Conservation (phyloP, 805 yeast genomes). For the Pichia ethanolica region DNA sequence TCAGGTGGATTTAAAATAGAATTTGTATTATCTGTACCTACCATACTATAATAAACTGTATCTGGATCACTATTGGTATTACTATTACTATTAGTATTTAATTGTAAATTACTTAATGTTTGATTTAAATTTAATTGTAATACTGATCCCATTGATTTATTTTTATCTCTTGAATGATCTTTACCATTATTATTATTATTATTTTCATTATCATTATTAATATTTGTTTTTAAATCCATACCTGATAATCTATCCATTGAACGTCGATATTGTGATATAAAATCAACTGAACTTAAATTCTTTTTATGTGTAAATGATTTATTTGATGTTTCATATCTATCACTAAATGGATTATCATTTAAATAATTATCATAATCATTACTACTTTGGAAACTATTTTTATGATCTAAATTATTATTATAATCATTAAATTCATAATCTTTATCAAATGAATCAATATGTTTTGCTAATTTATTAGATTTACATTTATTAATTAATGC, state of each 20-base stretch:
- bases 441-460: conserved; percentile 11
- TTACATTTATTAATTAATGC: conserved; percentile 15
- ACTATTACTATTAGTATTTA: background rate
- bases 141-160: conserved; percentile 6
- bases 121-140: conserved; percentile 3
- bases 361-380: background rate
- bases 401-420: background rate
- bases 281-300: conserved; percentile 3
- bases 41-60: background rate
- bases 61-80: background rate
- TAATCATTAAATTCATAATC: conserved; percentile 10
- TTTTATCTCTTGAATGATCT: background rate
- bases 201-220: background rate
- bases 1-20: too few species aligned
- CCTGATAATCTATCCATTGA: conserved; percentile 7
- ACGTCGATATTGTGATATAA: conserved; percentile 8
- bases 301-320: conserved; percentile 4
- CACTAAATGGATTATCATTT: conserved; percentile 1
- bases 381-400: background rate
- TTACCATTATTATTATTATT: too few species aligned
- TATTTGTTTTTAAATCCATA: background rate
- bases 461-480: conserved; percentile 20
- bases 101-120: background rate
- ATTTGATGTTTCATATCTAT: background rate
- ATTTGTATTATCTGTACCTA: background rate